Evolutionary conservation across 495 filamentous ascomycete species (phyloP).

Genomic region (Glutinoglossum americanum): DNA sequence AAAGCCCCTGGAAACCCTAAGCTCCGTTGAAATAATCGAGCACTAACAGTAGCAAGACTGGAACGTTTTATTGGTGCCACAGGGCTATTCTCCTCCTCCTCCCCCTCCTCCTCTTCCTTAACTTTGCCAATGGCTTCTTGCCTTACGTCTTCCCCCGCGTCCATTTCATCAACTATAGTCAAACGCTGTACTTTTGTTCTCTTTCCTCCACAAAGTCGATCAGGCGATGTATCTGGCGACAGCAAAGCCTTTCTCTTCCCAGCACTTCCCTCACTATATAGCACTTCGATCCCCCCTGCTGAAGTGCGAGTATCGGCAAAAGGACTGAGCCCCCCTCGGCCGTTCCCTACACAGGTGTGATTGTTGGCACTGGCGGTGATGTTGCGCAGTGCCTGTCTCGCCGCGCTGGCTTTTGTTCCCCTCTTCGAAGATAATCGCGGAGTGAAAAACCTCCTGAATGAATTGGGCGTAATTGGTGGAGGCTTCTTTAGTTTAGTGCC

Average conservation of each 20-base stretch:
- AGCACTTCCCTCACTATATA: neutral
- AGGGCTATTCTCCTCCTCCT: neutral
- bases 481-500: constrained; percentile 16
- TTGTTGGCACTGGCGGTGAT: constrained; percentile 45
- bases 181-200: neutral
- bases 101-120: neutral
- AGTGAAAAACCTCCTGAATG: constrained; percentile 67
- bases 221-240: neutral
- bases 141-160: neutral
- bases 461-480: constrained; percentile 22
- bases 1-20: neutral
- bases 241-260: neutral
- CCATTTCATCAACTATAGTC: neutral
- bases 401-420: constrained; percentile 26
- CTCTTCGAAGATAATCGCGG: constrained; percentile 30
- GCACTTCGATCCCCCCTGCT: neutral
- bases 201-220: neutral
- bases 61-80: neutral
- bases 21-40: constrained; percentile 2
- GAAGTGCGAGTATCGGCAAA: neutral
- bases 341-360: constrained; percentile 17
- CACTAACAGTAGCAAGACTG: constrained; percentile 5
- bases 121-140: neutral
- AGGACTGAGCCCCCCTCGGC: neutral
- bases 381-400: constrained; percentile 43